phyloP scores from a whole-genome alignment of 768 basidiomycete species.

The Termitomyces sp. region DNA sequence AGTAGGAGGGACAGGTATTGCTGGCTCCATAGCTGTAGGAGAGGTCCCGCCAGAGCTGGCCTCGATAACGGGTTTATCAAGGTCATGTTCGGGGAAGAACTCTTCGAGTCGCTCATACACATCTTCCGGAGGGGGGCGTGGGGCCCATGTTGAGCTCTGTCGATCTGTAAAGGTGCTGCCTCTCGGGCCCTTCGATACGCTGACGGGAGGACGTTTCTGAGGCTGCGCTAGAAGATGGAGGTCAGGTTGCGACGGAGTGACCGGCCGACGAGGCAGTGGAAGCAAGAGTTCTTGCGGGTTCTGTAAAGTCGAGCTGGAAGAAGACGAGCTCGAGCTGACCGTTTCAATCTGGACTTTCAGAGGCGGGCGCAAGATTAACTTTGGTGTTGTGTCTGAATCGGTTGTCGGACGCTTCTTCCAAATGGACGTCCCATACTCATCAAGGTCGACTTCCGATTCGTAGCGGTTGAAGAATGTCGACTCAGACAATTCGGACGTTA shows the following conservation, averaged over 20 bases:
- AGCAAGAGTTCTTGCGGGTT: slow-evolving; percentile 15
- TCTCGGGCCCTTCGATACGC: slow-evolving; percentile 27
- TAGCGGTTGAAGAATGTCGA: slow-evolving; percentile 14
- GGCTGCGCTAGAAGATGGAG: neutral
- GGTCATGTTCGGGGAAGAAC: slow-evolving; percentile 94
- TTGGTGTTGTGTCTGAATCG: slow-evolving; percentile 19
- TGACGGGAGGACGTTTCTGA: slow-evolving; percentile 23
- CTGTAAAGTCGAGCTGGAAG: slow-evolving; percentile 1
- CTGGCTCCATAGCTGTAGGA: slow-evolving; percentile 60
- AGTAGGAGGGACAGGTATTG: slow-evolving; percentile 35
- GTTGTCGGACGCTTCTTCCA: slow-evolving; percentile 40
- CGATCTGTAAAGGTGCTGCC: slow-evolving; percentile 60
- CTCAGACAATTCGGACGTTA: slow-evolving; percentile 13
- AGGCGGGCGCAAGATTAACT: slow-evolving; percentile 35
- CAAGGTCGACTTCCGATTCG: slow-evolving; percentile 47
- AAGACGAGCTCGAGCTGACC: slow-evolving; percentile 7
- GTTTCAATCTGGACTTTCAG: slow-evolving; percentile 42
- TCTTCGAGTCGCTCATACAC: slow-evolving; percentile 90
- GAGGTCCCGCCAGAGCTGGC: slow-evolving; percentile 76
- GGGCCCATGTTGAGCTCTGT: slow-evolving; percentile 77
- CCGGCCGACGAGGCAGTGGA: slow-evolving; percentile 19
- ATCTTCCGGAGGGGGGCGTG: slow-evolving; percentile 87
- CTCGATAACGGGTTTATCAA: slow-evolving; percentile 95
- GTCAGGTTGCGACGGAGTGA: slow-evolving; percentile 16
- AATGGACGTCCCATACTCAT: slow-evolving; percentile 36